Conservation (phyloP, 192 early-diverging fungal species). For the Coemansia sp. region DNA sequence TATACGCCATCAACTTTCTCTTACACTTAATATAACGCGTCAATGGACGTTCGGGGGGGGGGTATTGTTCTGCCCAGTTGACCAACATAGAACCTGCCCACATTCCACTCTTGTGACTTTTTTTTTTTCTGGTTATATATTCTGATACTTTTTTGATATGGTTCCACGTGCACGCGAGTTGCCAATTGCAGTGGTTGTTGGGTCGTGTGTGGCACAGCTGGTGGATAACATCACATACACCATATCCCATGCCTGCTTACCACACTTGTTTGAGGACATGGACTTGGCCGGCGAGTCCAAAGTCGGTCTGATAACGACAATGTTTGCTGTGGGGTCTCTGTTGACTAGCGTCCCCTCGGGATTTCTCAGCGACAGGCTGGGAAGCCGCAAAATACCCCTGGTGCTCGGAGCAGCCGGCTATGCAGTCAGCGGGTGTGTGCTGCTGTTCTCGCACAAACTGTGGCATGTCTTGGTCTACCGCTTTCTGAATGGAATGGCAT, state of each 20-base stretch:
- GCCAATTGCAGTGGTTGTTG: conserved; percentile 17
- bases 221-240: conserved; percentile 32
- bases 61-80: too few relatives aligned
- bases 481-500: conserved; percentile 39
- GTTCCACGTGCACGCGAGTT: conserved; percentile 7
- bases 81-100: too few relatives aligned
- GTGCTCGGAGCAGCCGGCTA: conserved; percentile 28
- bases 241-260: conserved; percentile 38
- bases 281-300: conserved; percentile 27
- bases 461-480: conserved; percentile 36
- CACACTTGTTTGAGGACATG: conserved; percentile 45
- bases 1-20: too few relatives aligned
- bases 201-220: conserved; percentile 24
- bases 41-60: too few relatives aligned
- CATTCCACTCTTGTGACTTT: too few relatives aligned
- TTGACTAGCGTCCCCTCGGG: conserved; percentile 32
- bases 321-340: conserved; percentile 36
- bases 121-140: too few relatives aligned
- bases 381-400: conserved; percentile 30
- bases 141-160: background rate
- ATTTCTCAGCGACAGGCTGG: conserved; percentile 25
- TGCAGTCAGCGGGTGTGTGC: conserved; percentile 8
- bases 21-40: too few relatives aligned
- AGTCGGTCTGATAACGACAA: conserved; percentile 22
- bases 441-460: conserved; percentile 31